Evolutionary conservation across 2,329 filamentous ascomycete genomes (phyloP), one percentile per base, ranked within the genome.

Genomic region (Torrubiella hemipterigena): DNA sequence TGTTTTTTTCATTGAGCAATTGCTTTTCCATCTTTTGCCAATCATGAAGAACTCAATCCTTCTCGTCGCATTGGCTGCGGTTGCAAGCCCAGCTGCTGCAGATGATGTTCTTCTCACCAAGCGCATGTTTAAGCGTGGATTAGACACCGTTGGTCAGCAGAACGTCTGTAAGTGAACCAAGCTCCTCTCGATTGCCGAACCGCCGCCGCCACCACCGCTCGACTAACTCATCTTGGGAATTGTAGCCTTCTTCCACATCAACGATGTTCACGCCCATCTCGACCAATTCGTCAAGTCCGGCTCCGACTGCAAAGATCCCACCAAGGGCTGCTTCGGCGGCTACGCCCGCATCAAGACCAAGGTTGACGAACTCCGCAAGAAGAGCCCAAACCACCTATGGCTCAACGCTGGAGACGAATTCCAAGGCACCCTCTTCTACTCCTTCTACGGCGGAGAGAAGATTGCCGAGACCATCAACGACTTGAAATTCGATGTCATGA

Each of bases 361-460:
- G 6, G 55, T 79, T 22, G 63, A 76, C 32, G 59, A 67, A 42
- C 63, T 71, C 17, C 65, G 73, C 18, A 62, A 67, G 5, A 58
- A 61, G 18, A 60, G 75, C 44, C 63, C 69, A n/a, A 69, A 77
- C 45, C 72, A 69, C 33, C 56, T 80, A 12, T 69, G 72, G 55
- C 55, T 80, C 27, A 77, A 80, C 34, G 70, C 68, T 3, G 76
- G 76, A n/a, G 76, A 80, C 42, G 76, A 80, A 47, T 80, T 80
- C 47, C 71, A 79, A 42, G 75, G 76, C 32, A 80, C 76, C 1
- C 59, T 79, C 7, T 80, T 77, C 57, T 80, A 77, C 54, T 66
- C 65, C 4, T 78, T 68, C 49, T 80, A 80, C 44, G 67, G 68
- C 12, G 71, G 73, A 16, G 72, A 77, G 55, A 80, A 80, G 61